These are phyloP conservation scores for Cyberlindnera japonica DNA, from an alignment of 805 yeast genomes.

Conservation along the genomic window DNA sequence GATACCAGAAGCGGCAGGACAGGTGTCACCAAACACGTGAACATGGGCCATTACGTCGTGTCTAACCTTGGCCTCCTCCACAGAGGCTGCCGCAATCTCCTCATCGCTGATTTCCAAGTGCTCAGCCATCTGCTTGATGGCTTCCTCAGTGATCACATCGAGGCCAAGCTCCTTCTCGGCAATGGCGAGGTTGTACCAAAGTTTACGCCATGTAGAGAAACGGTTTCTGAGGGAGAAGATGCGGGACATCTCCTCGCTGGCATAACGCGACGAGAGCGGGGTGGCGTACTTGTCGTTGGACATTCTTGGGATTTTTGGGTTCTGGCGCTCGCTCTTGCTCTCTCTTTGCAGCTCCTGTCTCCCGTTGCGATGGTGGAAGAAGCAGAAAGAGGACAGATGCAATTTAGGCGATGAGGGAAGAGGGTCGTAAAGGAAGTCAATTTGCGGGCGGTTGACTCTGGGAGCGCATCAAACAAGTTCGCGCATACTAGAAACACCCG, in stretches of 20 bases:
- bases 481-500: not conserved
- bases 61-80: slow-evolving; percentile 96
- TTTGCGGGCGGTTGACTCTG: not conserved
- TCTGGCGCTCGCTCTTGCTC: too few relatives aligned
- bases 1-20: slow-evolving; percentile 97
- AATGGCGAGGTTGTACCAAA: slow-evolving; percentile 92
- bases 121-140: slow-evolving; percentile 76
- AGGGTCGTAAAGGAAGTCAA: not conserved
- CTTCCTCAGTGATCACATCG: slow-evolving; percentile 81
- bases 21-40: slow-evolving; percentile 86
- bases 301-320: slow-evolving; percentile 14
- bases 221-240: slow-evolving; percentile 91
- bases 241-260: slow-evolving; percentile 94
- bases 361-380: not conserved
- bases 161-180: slow-evolving; percentile 94
- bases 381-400: not conserved
- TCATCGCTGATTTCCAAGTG: slow-evolving; percentile 86
- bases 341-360: too few relatives aligned
- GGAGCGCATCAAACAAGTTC: not conserved
- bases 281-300: slow-evolving; percentile 75
- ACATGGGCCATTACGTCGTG: slow-evolving; percentile 99
- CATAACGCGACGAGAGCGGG: slow-evolving; percentile 94
- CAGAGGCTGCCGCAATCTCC: slow-evolving; percentile 83
- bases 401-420: not conserved
- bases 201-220: slow-evolving; percentile 96